Conservation (phyloP, 2,329 filamentous ascomycete species). For the Ambrosiella xylebori region DNA sequence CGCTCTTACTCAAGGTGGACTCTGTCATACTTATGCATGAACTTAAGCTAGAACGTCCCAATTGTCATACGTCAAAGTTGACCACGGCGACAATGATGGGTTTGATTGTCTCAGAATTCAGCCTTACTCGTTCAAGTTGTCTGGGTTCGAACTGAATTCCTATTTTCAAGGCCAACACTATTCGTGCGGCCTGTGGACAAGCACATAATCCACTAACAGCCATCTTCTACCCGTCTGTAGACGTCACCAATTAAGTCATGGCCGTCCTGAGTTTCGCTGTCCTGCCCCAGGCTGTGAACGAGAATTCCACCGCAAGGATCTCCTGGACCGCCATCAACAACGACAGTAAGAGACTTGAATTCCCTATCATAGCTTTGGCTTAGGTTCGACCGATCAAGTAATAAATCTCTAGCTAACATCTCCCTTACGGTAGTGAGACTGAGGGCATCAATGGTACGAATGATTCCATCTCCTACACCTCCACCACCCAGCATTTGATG, state of each 20-base stretch:
- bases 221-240: slow-evolving; percentile 19
- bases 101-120: not conserved
- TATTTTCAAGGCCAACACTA: not conserved
- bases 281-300: slow-evolving; percentile 36
- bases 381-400: not conserved
- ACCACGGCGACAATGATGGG: not conserved
- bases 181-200: not conserved
- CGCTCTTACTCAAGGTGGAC: too few species aligned
- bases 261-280: slow-evolving; percentile 35
- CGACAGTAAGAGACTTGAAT: slow-evolving; percentile 21
- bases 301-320: slow-evolving; percentile 40
- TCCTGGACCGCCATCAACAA: slow-evolving; percentile 38
- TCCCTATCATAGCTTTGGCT: not conserved
- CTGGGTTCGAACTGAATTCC: not conserved
- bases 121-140: not conserved
- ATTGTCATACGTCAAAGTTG: not conserved
- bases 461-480: not conserved
- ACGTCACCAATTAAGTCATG: slow-evolving; percentile 43
- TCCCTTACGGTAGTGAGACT: not conserved
- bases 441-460: not conserved
- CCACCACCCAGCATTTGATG: not conserved
- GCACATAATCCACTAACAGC: slow-evolving; percentile 1
- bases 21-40: too few species aligned
- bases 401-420: not conserved
- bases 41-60: not conserved